phyloP scores from a whole-genome alignment of 306 rosid genomes.

The Acacia crassicarpa region DNA sequence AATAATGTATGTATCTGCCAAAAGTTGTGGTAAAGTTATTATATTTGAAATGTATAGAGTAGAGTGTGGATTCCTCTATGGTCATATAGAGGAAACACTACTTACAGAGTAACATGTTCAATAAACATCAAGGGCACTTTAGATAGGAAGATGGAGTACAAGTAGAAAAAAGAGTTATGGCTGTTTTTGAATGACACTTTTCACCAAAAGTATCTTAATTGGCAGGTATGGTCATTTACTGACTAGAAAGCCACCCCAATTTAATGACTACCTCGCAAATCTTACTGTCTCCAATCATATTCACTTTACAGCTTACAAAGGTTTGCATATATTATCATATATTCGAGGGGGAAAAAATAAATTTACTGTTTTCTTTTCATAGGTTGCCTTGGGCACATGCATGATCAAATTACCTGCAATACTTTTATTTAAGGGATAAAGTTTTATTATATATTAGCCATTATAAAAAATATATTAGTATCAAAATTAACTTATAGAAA shows the following conservation, averaged over 20 bases:
- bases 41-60: not conserved
- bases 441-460: too few relatives aligned
- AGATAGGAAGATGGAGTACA: not conserved
- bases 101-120: not conserved
- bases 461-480: too few relatives aligned
- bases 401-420: not conserved
- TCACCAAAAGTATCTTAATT: constrained; percentile 2
- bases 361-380: too few relatives aligned
- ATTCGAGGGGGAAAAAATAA: too few relatives aligned
- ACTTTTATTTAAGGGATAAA: not conserved
- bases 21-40: not conserved
- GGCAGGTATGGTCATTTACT: not conserved
- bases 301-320: not conserved
- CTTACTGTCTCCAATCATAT: not conserved
- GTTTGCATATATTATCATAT: not conserved
- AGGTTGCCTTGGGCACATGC: not conserved
- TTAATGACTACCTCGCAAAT: not conserved
- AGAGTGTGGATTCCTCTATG: not conserved
- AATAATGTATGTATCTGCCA: not conserved
- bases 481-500: too few relatives aligned
- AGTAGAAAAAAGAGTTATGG: not conserved
- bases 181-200: not conserved
- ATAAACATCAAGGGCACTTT: not conserved
- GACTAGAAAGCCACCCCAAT: not conserved
- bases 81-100: not conserved